A percentile compares a stretch with the other conserved stretches of the same genome.
phyloP scores from a whole-genome alignment of 805 yeast genomes.

The Barnettozyma pratensis region DNA sequence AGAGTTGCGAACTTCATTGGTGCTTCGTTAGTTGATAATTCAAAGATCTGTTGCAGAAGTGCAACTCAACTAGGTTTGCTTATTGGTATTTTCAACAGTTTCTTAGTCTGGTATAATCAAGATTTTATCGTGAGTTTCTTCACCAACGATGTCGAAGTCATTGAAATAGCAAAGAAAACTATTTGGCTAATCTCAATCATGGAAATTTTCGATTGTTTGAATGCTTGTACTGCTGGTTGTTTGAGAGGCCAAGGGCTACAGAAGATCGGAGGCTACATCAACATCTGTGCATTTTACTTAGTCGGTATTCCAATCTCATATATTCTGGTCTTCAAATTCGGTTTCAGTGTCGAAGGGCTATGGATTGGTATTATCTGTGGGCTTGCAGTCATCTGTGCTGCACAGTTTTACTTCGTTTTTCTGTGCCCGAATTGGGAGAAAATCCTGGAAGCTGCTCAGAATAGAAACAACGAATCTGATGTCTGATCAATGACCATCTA shows the following conservation, averaged over 20 bases:
- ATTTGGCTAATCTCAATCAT: conserved; percentile 61
- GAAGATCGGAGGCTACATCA: conserved; percentile 67
- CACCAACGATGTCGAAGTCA: conserved; percentile 55
- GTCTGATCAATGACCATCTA: not conserved
- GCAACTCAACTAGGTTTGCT: conserved; percentile 35
- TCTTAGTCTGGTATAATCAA: conserved; percentile 22
- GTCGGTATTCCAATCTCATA: conserved; percentile 74
- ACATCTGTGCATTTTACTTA: conserved; percentile 61
- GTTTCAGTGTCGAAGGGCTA: conserved; percentile 38
- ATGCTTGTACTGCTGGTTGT: conserved; percentile 68
- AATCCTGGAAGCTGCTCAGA: conserved; percentile 37
- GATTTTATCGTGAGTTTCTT: conserved; percentile 46
- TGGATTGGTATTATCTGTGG: conserved; percentile 69
- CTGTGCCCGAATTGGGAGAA: conserved; percentile 41
- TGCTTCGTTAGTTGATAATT: conserved; percentile 42
- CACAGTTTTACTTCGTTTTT: conserved; percentile 41
- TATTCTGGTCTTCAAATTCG: conserved; percentile 34
- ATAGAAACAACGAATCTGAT: conserved; percentile 29
- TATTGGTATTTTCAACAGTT: conserved; percentile 49
- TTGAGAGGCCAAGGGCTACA: conserved; percentile 87
- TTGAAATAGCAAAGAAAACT: conserved; percentile 42
- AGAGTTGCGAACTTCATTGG: conserved; percentile 73
- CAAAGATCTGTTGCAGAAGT: conserved; percentile 40
- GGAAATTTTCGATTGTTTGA: conserved; percentile 66
- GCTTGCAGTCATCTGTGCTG: conserved; percentile 35